Evolutionary conservation across 148 eudicot genomes (phyloP), one percentile per base, ranked within the genome.

Genomic region (Fagopyrum tataricum): DNA sequence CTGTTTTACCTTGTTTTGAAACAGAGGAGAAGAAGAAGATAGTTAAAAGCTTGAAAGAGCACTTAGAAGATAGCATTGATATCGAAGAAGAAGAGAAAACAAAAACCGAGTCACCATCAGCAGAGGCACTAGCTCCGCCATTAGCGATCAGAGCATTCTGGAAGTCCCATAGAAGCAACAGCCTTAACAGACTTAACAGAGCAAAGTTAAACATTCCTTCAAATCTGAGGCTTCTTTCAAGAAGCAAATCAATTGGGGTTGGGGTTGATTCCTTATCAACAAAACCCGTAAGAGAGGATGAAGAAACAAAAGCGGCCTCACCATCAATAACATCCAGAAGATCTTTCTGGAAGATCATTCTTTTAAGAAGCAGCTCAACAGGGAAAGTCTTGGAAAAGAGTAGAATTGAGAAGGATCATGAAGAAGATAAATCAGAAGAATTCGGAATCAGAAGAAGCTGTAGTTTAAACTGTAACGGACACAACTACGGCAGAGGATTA

Each of bases 311-410:
- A 39, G 39, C 31, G 4, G 53, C 17, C 4, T 12, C 17, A n/a
- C 53, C 17, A 48, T 15, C 53, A 52, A 56, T 56, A 31, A 31
- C 7, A 21, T 2, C 40, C 0, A 39, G 39, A 39, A 24, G 20
- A 59, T 11, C 66, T 12, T 59, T 59, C 20, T 59, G 66, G 66
- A 59, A 82, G 14, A 24, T 59, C 66, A 44, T 81, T 77, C 55
- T 44, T 90, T 20, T 77, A 15, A 75, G 98, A 47, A 93, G 98
- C 80, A 84, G 87, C 46, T 93, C 98, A 31, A 89, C 98, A 7
- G 96, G 98, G 14, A 15, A 59, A 9, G 66, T 21, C 61, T 21
- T 55, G 61, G 26, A 23, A 55, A 55, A 55, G 6, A 21, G 61
- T 10, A 55, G 6, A 52, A n/a, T 7, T 24, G 62, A 55, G 23